Conservation (phyloP, 768 basidiomycete genomes). For the Russula ochroleuca region DNA sequence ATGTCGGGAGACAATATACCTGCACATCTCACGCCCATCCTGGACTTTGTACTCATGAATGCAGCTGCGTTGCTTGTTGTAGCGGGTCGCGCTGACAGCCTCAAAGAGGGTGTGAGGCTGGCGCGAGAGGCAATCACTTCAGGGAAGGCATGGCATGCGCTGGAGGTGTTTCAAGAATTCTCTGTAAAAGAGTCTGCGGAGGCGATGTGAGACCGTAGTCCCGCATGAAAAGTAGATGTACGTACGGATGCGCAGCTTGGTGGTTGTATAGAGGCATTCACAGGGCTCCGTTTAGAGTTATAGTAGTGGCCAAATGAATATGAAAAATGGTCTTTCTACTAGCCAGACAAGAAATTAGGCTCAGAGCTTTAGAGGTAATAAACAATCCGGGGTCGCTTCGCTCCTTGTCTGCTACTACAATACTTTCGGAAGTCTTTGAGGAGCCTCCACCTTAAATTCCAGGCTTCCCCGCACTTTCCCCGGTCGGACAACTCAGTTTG, state of each 20-base stretch:
- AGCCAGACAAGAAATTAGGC: neutral
- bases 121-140: slow-evolving; percentile 59
- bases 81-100: slow-evolving; percentile 67
- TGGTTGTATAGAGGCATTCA: neutral
- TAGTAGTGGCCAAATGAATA: neutral
- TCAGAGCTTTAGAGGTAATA: too few species aligned
- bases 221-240: neutral
- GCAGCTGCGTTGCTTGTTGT: slow-evolving; percentile 85
- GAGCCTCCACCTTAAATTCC: too few species aligned
- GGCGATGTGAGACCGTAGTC: neutral
- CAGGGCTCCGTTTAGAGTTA: neutral
- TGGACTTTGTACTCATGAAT: slow-evolving; percentile 89
- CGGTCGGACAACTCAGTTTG: too few species aligned
- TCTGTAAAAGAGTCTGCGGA: slow-evolving; percentile 12
- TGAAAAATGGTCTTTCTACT: neutral
- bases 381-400: too few species aligned
- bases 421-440: too few species aligned
- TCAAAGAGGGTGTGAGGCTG: slow-evolving; percentile 62
- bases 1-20: slow-evolving; percentile 54
- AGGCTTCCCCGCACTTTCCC: too few species aligned
- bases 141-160: slow-evolving; percentile 43
- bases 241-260: neutral
- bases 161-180: slow-evolving; percentile 20
- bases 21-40: slow-evolving; percentile 53
- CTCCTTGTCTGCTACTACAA: too few species aligned